phyloP scores from a whole-genome alignment of 2,329 filamentous ascomycete species.

The Xylariaceae sp. region DNA sequence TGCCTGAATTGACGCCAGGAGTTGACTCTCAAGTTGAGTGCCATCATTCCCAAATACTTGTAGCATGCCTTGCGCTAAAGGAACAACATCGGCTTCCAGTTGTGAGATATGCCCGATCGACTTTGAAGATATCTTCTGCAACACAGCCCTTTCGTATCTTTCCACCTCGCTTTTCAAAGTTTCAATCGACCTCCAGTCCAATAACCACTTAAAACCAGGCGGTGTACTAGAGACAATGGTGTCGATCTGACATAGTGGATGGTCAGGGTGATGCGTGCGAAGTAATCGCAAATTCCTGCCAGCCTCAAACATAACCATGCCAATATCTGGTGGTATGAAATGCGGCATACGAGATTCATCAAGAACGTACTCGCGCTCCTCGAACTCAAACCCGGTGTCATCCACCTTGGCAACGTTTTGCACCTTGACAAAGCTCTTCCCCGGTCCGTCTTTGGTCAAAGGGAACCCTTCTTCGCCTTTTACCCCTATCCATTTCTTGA shows the following conservation, averaged over 20 bases:
- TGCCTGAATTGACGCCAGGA: constrained; percentile 47
- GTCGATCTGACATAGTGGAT: constrained; percentile 56
- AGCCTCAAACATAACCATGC: constrained; percentile 68
- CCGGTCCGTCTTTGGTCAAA: constrained; percentile 44
- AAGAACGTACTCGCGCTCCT: constrained; percentile 57
- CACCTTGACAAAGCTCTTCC: constrained; percentile 56
- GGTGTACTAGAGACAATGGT: constrained; percentile 43
- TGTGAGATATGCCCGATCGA: background rate
- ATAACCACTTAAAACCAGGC: constrained; percentile 61
- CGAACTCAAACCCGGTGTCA: constrained; percentile 52
- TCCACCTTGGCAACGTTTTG: constrained; percentile 51
- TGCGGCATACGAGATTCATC: constrained; percentile 61
- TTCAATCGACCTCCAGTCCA: constrained; percentile 65
- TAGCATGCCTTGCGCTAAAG: constrained; percentile 26
- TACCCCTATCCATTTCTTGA: constrained; percentile 71
- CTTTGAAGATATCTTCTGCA: constrained; percentile 16
- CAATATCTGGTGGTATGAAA: constrained; percentile 67
- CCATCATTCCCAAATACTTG: constrained; percentile 47
- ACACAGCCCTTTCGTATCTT: constrained; percentile 44
- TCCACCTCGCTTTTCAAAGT: constrained; percentile 55
- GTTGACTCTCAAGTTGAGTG: constrained; percentile 40
- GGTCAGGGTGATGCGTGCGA: constrained; percentile 61
- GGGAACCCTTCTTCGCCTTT: constrained; percentile 51
- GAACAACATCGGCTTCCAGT: background rate
- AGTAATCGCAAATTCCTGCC: constrained; percentile 72